phyloP scores from a whole-genome alignment of 768 basidiomycete genomes.

The Boletus bicolor region DNA sequence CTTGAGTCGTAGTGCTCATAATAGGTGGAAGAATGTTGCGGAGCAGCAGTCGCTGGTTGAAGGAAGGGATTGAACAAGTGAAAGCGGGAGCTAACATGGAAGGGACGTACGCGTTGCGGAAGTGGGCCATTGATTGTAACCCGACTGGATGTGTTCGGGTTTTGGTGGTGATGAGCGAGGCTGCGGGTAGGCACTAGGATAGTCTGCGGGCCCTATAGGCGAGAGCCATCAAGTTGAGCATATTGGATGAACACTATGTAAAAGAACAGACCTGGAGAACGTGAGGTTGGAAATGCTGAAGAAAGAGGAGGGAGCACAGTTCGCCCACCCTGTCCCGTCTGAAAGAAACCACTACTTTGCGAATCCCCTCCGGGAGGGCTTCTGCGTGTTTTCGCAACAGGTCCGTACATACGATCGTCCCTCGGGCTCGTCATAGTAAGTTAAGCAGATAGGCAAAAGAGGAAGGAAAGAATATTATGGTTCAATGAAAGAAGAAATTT shows the following conservation, averaged over 20 bases:
- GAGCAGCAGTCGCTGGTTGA: conserved; percentile 37
- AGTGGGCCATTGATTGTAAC: conserved; percentile 45
- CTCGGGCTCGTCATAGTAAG: conserved; percentile 66
- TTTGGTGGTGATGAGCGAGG: conserved; percentile 61
- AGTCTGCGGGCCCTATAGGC: conserved; percentile 57
- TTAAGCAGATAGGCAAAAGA: conserved; percentile 57
- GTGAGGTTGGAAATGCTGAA: conserved; percentile 84
- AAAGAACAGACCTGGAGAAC: conserved; percentile 82
- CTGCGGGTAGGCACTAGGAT: conserved; percentile 59
- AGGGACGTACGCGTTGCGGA: conserved; percentile 33
- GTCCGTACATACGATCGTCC: conserved; percentile 69
- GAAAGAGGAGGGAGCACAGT: conserved; percentile 83
- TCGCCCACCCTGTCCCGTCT: conserved; percentile 86
- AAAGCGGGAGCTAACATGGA: conserved; percentile 11
- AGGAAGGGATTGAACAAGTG: background rate
- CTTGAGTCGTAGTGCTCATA: conserved; percentile 58
- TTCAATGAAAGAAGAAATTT: conserved; percentile 50
- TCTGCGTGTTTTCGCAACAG: conserved; percentile 58
- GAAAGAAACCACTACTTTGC: conserved; percentile 65
- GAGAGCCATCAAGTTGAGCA: conserved; percentile 56
- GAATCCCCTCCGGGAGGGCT: conserved; percentile 62
- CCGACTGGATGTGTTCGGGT: conserved; percentile 51
- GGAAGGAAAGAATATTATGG: conserved; percentile 42
- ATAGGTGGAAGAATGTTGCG: conserved; percentile 46
- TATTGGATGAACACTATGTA: conserved; percentile 51